A percentile compares a stretch with the other conserved stretches of the same genome.
phyloP scores from a whole-genome alignment of 2,329 filamentous ascomycete genomes.

The Tolypocladium tropicale region DNA sequence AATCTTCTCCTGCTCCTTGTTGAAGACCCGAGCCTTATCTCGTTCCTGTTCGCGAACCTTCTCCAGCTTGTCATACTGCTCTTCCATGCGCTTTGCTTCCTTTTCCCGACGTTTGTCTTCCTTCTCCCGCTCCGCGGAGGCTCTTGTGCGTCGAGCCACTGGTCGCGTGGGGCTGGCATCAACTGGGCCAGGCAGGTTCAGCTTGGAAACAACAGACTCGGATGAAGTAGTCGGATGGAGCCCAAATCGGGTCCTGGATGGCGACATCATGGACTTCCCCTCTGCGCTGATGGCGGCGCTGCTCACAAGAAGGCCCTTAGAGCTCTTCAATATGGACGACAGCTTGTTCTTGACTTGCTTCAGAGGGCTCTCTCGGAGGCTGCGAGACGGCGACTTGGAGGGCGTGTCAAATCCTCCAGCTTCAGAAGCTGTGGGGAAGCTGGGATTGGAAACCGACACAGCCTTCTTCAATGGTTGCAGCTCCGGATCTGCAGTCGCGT shows the following conservation, averaged over 20 bases:
- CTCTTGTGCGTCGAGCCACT: constrained; percentile 40
- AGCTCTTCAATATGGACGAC: constrained; percentile 81
- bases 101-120: constrained; percentile 58
- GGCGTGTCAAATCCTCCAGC: constrained; percentile 33
- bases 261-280: constrained; percentile 47
- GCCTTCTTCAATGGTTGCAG: constrained; percentile 42
- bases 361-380: constrained; percentile 62
- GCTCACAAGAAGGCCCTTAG: constrained; percentile 76
- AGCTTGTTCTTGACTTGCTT: constrained; percentile 90
- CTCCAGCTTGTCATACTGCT: constrained; percentile 52
- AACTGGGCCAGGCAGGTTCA: constrained; percentile 6
- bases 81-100: constrained; percentile 50
- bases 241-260: constrained; percentile 37
- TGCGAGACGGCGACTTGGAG: constrained; percentile 45
- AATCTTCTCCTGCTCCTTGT: constrained; percentile 45
- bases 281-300: constrained; percentile 56
- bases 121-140: constrained; percentile 50
- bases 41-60: constrained; percentile 61
- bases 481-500: constrained; percentile 8
- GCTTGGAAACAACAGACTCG: constrained; percentile 30
- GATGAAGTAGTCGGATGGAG: constrained; percentile 34
- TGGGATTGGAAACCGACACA: constrained; percentile 48
- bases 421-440: constrained; percentile 38
- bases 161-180: constrained; percentile 31
- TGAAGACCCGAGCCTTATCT: constrained; percentile 53